A percentile compares a stretch with the other conserved stretches of the same genome.
Evolutionary conservation across 2,329 filamentous ascomycete species (phyloP).

Genomic region (Septoria petroselini): DNA sequence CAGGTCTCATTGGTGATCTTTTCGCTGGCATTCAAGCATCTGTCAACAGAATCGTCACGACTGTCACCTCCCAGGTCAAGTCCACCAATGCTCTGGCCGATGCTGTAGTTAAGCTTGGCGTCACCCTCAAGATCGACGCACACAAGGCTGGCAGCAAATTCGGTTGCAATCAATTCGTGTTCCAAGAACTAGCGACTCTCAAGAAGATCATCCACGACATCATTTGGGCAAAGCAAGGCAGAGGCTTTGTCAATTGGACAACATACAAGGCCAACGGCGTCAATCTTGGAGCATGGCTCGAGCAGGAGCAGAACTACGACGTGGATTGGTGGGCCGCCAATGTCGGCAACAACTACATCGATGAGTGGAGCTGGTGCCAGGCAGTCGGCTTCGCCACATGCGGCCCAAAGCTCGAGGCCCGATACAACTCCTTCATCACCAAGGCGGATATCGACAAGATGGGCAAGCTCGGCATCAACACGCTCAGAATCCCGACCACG

Average conservation of each 20-base stretch:
- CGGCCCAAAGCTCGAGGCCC: slow-evolving; percentile 21
- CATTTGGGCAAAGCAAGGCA: slow-evolving; percentile 11
- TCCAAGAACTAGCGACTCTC: slow-evolving; percentile 2
- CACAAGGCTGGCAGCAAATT: slow-evolving; percentile 11
- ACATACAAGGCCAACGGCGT: slow-evolving; percentile 16
- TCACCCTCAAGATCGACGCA: slow-evolving; percentile 10
- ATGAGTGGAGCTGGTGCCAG: slow-evolving; percentile 40
- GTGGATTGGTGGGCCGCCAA: slow-evolving; percentile 16
- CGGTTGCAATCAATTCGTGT: slow-evolving; percentile 10
- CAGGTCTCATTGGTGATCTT: slow-evolving; percentile 13
- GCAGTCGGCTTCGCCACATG: slow-evolving; percentile 30
- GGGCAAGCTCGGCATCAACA: slow-evolving; percentile 35
- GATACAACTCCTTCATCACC: slow-evolving; percentile 21
- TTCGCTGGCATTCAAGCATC: slow-evolving; percentile 1
- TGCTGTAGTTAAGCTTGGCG: slow-evolving; percentile 14
- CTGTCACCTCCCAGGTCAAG: slow-evolving; percentile 6
- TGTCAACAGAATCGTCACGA: slow-evolving; percentile 11
- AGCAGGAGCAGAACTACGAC: slow-evolving; percentile 17
- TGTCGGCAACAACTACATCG: slow-evolving; percentile 19
- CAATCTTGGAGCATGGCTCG: slow-evolving; percentile 21
- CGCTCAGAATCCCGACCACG: slow-evolving; percentile 39
- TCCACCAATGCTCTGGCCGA: slow-evolving; percentile 7
- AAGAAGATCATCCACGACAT: slow-evolving; percentile 14
- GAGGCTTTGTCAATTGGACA: slow-evolving; percentile 13
- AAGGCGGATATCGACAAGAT: slow-evolving; percentile 37